These are phyloP conservation scores for Ustilago shanxiensis DNA, from an alignment of 1,284 basidiomycete species.

Conservation along the genomic window DNA sequence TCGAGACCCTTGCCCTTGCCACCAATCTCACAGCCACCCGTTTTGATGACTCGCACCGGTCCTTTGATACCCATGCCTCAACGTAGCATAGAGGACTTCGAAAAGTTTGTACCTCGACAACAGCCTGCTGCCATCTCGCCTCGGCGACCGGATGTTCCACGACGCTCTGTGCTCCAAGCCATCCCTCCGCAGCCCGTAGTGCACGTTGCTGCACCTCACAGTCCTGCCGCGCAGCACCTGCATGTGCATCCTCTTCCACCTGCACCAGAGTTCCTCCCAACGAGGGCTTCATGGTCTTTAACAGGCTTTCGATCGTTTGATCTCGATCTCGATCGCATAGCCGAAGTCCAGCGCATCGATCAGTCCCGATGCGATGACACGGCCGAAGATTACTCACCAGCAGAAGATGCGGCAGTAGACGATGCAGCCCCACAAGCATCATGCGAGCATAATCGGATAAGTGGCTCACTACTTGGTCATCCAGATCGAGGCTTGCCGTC, in stretches of 20 bases:
- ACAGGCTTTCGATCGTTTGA: constrained; percentile 42
- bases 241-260: background rate
- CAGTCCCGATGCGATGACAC: constrained; percentile 11
- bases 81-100: constrained; percentile 30
- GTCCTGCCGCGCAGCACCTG: background rate
- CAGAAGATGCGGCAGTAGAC: background rate
- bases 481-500: constrained; percentile 35
- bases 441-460: background rate
- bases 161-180: constrained; percentile 25
- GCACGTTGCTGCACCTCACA: background rate
- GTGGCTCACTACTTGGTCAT: constrained; percentile 2
- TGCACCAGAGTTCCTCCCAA: constrained; percentile 12
- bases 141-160: background rate
- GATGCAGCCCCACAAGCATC: background rate
- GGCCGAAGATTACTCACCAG: background rate
- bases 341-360: constrained; percentile 17
- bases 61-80: constrained; percentile 37
- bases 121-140: background rate
- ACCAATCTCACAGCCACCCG: constrained; percentile 13
- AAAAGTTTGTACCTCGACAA: constrained; percentile 24
- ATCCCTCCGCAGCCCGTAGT: constrained; percentile 29
- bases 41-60: background rate
- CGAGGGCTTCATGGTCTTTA: constrained; percentile 6
- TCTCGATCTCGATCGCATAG: constrained; percentile 39
- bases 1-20: constrained; percentile 24